Evolutionary conservation across 257 asterid genomes (phyloP).

Genomic region (Hygrophila difformis): DNA sequence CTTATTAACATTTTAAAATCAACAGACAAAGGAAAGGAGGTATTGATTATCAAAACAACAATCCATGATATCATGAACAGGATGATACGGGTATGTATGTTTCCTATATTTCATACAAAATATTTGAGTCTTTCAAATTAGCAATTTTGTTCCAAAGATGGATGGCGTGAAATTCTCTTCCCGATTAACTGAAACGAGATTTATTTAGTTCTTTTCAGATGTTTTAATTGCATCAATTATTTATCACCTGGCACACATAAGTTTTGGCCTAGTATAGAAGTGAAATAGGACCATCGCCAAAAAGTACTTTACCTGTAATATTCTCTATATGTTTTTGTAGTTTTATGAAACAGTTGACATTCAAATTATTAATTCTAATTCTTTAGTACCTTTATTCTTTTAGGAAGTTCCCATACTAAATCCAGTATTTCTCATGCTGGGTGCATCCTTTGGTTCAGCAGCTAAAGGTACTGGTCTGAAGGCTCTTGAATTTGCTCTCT

Average conservation of each 20-base stretch:
- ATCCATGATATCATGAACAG: slow-evolving; percentile 94
- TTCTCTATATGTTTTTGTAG: not conserved
- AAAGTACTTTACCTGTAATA: too few species aligned
- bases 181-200: too few species aligned
- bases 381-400: slow-evolving; percentile 6
- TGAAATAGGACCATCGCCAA: too few species aligned
- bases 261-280: too few species aligned
- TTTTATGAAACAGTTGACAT: not conserved
- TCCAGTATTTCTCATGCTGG: slow-evolving; percentile 40
- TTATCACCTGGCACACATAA: too few species aligned
- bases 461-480: slow-evolving; percentile 98
- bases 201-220: not conserved
- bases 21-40: slow-evolving; percentile 88
- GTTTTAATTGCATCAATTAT: too few species aligned
- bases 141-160: slow-evolving; percentile 1
- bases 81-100: slow-evolving; percentile 71
- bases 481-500: slow-evolving; percentile 98
- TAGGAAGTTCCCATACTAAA: slow-evolving; percentile 39
- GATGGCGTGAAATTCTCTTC: too few species aligned
- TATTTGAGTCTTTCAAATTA: slow-evolving; percentile 6
- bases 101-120: slow-evolving; percentile 7
- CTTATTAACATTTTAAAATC: slow-evolving; percentile 20
- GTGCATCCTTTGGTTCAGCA: slow-evolving; percentile 46
- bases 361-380: not conserved
- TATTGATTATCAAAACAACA: slow-evolving; percentile 83